A percentile compares a stretch with the other conserved stretches of the same genome.
Evolutionary conservation across 768 basidiomycete genomes (phyloP).

Genomic region (Agaricus blazei): DNA sequence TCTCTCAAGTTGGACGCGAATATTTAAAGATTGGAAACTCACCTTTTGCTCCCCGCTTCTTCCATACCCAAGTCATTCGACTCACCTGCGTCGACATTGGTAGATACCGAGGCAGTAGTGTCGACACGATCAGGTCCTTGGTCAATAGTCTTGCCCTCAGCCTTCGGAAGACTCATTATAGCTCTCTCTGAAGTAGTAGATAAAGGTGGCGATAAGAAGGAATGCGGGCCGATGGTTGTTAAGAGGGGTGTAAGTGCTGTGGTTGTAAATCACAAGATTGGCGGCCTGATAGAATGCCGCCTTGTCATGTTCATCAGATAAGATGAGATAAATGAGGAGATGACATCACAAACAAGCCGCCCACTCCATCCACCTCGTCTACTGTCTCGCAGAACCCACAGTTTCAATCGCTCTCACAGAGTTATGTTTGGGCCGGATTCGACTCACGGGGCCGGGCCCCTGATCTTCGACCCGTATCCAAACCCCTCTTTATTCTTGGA

Average conservation of each 20-base stretch:
- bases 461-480: background rate
- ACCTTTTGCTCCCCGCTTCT: background rate
- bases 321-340: conserved; percentile 7
- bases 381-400: background rate
- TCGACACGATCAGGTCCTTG: background rate
- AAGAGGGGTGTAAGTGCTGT: too few relatives aligned
- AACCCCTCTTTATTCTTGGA: background rate
- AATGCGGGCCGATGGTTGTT: too few relatives aligned
- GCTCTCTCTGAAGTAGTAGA: background rate
- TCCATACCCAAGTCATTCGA: background rate
- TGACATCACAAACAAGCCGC: background rate
- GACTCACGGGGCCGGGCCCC: too few relatives aligned
- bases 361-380: background rate
- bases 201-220: background rate
- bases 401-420: background rate
- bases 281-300: too few relatives aligned
- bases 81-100: background rate
- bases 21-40: background rate
- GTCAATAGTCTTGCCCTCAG: background rate
- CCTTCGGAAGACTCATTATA: background rate
- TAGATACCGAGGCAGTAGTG: background rate
- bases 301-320: background rate
- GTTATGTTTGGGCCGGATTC: too few relatives aligned
- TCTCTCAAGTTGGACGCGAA: background rate
- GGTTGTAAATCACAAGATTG: too few relatives aligned